phyloP scores from a whole-genome alignment of 805 yeast species.

The Barnettozyma sucrosica region DNA sequence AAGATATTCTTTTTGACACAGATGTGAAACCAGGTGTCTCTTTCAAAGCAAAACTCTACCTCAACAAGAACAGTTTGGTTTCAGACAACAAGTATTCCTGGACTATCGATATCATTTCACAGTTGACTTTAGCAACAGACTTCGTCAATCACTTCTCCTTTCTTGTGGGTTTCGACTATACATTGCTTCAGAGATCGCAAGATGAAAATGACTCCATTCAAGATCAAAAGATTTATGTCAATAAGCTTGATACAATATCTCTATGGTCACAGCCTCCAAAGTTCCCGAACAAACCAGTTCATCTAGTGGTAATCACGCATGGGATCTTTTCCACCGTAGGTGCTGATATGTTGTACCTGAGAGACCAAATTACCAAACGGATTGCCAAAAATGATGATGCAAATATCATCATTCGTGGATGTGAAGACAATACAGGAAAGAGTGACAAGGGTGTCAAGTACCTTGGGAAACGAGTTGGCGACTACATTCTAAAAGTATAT shows the following conservation, averaged over 20 bases:
- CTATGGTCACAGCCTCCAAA: conserved; percentile 72
- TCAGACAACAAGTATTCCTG: conserved; percentile 45
- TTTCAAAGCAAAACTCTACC: conserved; percentile 47
- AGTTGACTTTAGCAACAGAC: conserved; percentile 63
- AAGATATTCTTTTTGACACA: conserved; percentile 39
- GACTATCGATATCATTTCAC: conserved; percentile 78
- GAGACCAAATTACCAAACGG: conserved; percentile 63
- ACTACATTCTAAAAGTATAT: conserved; percentile 44
- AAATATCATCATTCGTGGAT: conserved; percentile 79
- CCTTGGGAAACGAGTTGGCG: conserved; percentile 76
- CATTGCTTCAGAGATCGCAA: conserved; percentile 14
- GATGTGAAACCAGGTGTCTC: conserved; percentile 69
- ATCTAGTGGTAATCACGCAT: conserved; percentile 81
- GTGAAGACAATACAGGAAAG: conserved; percentile 73
- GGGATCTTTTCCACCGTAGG: conserved; percentile 88
- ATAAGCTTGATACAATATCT: conserved; percentile 50
- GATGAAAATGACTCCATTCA: not conserved
- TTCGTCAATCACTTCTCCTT: conserved; percentile 68
- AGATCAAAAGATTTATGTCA: conserved; percentile 22
- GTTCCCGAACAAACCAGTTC: conserved; percentile 51
- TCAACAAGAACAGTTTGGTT: conserved; percentile 41
- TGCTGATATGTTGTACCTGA: conserved; percentile 84
- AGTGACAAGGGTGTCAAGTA: conserved; percentile 87
- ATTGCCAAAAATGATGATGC: conserved; percentile 14
- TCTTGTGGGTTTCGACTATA: conserved; percentile 43